Base-by-base conservation (phyloP, 1,284 basidiomycete species). In the Melampsora abietis-canadensis region DNA sequence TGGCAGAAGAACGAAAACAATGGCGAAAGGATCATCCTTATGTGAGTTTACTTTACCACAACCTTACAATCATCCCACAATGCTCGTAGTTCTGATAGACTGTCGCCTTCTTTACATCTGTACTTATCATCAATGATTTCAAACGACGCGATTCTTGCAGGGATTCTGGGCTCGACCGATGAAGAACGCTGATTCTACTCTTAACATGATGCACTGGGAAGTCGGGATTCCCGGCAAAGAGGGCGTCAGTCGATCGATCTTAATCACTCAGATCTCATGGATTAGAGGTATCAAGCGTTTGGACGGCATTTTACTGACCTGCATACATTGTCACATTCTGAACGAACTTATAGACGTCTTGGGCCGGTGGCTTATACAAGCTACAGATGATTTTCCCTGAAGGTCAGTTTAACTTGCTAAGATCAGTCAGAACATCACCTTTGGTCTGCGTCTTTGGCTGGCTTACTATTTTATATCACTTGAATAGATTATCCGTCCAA, bases 21-120 rank as follows among this genome's bases (percentile, higher is more conserved):
- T 99, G 96, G 96, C 85, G 96, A 77, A 98, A 95, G 82, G 96
- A 99, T 80, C 96, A 98, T 83, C 96, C 96, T 64, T 98, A 96
- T 80, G 95, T 98, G 83, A 83, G 93, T 88, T 54, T 75, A 15
- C 31, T 76, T 57, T 4, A n/a, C 21, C 5, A 37, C n/a, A 54
- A 54, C 34, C 44, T 51, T 8, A 10, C 15, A 4, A 46, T 10
- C 51, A 4, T 2, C 14, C 31, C 4, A 30, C 30, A n/a, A 46
- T 47, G 21, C n/a, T 30, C 15, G 40, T n/a, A 46, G 40, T 17
- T 12, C 62, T 34, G 30, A 54, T 31, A 21, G 34, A 62, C 40
- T 31, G 2, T 61, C n/a, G 34, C 51, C 68, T 46, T 76, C 19
- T 51, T 61, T 62, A 30, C 47, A 21, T 62, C 51, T 54, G 4